phyloP scores from a whole-genome alignment of 129 eudicot species.

The Centella asiatica region DNA sequence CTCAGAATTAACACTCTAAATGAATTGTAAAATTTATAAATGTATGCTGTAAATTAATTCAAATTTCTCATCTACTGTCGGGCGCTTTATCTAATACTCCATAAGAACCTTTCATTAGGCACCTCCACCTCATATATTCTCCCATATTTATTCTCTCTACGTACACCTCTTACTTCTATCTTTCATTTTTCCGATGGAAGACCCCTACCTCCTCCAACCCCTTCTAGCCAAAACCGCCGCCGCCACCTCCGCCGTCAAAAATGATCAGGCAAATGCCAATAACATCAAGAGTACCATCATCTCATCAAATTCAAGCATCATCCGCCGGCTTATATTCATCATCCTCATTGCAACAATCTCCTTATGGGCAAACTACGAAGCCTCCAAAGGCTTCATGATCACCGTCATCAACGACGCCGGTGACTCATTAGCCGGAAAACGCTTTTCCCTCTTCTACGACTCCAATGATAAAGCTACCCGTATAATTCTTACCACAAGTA shows the following conservation, averaged over 20 bases:
- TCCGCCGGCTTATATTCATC: conserved; percentile 31
- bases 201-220: conserved; percentile 17
- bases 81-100: background rate
- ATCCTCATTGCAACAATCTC: conserved; percentile 29
- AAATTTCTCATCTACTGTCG: too few relatives aligned
- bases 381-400: conserved; percentile 55
- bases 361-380: conserved; percentile 56
- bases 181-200: background rate
- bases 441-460: conserved; percentile 42
- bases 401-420: conserved; percentile 37
- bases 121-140: too few relatives aligned
- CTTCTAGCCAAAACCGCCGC: conserved; percentile 16
- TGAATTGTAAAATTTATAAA: too few relatives aligned
- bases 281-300: background rate
- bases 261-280: background rate
- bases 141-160: background rate
- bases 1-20: too few relatives aligned
- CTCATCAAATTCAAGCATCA: conserved; percentile 21
- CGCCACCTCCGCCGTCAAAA: background rate
- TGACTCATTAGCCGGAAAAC: conserved; percentile 21
- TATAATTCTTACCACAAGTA: conserved; percentile 34
- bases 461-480: conserved; percentile 51
- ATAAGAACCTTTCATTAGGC: background rate
- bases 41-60: too few relatives aligned
- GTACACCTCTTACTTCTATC: background rate